Evolutionary conservation across 345 rosid genomes (phyloP), one percentile per base, ranked within the genome.

Genomic region (Mangifera indica): DNA sequence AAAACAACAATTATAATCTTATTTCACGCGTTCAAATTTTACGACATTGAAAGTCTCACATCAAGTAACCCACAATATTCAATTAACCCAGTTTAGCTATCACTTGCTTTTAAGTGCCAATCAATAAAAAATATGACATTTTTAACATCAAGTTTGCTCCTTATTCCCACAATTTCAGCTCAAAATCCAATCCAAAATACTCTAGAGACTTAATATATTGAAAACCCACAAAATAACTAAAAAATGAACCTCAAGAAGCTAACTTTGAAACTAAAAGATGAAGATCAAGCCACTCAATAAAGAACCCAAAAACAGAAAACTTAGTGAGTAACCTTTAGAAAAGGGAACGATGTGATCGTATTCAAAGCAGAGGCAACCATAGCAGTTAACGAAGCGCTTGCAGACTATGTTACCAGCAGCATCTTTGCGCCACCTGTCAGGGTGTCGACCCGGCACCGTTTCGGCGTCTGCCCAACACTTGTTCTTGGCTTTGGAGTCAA

Each of bases 341-440:
- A 79, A 94, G 67, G 97, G 98, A 74, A 92, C 76, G 73, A 92
- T 83, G 80, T 94, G 98, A 78, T 92, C 97, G 83, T 94, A 90
- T 80, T 94, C 90, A 83, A 88, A 94, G 83, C 97, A 94, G 73
- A 94, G 95, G 76, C 98, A 94, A 1, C 99, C 98, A 24, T 76
- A 69, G 80, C 99, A 94, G 76, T 95, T 95, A 74, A 88, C 82
- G 84, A 91, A 87, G 60, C 97, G 92, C 76, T 86, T 90, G 84
- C 97, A 92, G 74, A 94, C 97, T 5, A 90, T 69, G 81, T 92
- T 95, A 0, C 98, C 96, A 52, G 96, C 96, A 9, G 87, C 91
- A 78, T 94, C 98, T 77, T 87, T 87, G 64, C 97, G 97, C 98
- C 98, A 94, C 74, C 98, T 75, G 72, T 89, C 98, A 21, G 97